These are phyloP conservation scores for Barnettozyma sucrosica DNA, from an alignment of 805 yeast species.

Conservation along the genomic window DNA sequence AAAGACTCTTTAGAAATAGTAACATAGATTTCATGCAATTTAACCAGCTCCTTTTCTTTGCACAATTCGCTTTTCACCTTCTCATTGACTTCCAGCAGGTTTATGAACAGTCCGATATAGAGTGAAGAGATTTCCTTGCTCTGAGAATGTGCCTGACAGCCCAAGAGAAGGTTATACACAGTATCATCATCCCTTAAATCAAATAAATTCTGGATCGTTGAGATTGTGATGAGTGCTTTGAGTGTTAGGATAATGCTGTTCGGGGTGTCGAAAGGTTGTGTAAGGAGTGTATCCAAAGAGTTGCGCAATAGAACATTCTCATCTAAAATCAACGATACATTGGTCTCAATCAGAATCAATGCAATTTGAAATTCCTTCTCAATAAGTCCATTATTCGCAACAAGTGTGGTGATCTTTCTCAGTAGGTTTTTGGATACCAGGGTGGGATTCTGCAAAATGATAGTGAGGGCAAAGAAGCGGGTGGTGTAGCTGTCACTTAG, in stretches of 20 bases:
- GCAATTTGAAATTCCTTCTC: slow-evolving; percentile 11
- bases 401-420: background rate
- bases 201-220: background rate
- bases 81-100: slow-evolving; percentile 13
- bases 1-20: slow-evolving; percentile 3
- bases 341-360: slow-evolving; percentile 13
- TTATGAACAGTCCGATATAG: slow-evolving; percentile 20
- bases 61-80: background rate
- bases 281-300: background rate
- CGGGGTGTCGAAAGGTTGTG: background rate
- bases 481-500: slow-evolving; percentile 9
- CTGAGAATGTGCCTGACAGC: background rate
- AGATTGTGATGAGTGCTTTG: slow-evolving; percentile 14
- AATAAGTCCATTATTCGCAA: background rate
- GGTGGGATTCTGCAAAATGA: slow-evolving; percentile 12
- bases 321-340: background rate
- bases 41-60: background rate
- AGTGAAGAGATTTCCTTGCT: slow-evolving; percentile 15
- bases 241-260: slow-evolving; percentile 5
- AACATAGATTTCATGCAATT: slow-evolving; percentile 11
- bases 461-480: slow-evolving; percentile 12
- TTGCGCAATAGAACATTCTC: background rate
- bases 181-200: background rate
- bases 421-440: background rate
- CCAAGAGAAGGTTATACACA: slow-evolving; percentile 1